A percentile compares a stretch with the other conserved stretches of the same genome.
Evolutionary conservation across 148 eudicot species (phyloP).

Genomic region (Cornus kousa): DNA sequence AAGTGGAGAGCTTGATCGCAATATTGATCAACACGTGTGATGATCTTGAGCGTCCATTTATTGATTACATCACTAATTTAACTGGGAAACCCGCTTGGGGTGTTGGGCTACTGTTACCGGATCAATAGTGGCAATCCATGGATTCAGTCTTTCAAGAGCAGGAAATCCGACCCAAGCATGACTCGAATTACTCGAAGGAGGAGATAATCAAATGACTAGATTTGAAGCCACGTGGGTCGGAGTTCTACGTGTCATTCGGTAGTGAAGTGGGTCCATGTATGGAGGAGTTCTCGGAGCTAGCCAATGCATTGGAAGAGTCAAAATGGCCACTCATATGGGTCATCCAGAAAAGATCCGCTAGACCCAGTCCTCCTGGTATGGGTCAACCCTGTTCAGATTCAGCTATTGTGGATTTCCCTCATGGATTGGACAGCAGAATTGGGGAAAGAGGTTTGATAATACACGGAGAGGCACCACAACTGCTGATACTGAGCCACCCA

Average conservation of each 20-base stretch:
- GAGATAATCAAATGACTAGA: neutral
- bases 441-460: neutral
- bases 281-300: neutral
- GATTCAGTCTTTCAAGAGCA: neutral
- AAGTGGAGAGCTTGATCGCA: neutral
- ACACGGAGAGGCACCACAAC: neutral
- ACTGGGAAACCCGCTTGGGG: neutral
- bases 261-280: neutral
- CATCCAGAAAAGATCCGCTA: no score
- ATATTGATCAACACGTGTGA: neutral
- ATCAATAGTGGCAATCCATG: neutral
- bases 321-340: neutral
- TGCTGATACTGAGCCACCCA: neutral
- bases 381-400: no score
- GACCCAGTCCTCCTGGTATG: no score
- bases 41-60: neutral
- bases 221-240: neutral
- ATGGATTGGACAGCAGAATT: neutral
- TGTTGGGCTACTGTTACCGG: neutral
- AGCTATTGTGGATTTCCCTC: neutral
- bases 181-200: neutral
- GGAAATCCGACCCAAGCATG: neutral
- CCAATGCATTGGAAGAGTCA: neutral
- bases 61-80: neutral
- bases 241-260: neutral